These are phyloP conservation scores for Paramecium tetraurelia DNA, from an alignment of 73 alveolate genomes.

Conservation along the genomic window DNA sequence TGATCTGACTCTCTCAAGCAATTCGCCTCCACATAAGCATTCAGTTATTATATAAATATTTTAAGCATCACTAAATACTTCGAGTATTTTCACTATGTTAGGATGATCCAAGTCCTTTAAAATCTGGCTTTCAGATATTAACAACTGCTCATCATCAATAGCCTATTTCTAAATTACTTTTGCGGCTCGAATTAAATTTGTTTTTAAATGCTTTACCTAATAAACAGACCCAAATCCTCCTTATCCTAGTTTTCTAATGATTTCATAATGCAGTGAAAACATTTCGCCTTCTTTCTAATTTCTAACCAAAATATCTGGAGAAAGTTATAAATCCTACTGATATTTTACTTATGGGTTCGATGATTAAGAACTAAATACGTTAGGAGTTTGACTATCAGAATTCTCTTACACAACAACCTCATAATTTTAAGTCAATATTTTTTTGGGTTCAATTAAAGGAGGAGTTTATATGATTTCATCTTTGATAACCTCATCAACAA, in stretches of 20 bases:
- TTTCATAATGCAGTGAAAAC: neutral
- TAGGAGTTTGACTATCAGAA: neutral
- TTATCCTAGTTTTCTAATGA: neutral
- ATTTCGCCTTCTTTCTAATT: neutral
- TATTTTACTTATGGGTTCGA: neutral
- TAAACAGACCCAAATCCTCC: neutral
- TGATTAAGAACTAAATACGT: neutral
- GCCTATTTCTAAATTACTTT: neutral
- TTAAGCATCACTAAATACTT: conserved; percentile 45
- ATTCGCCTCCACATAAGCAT: conserved; percentile 82
- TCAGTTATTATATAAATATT: conserved; percentile 59
- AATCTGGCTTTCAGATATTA: neutral
- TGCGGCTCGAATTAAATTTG: neutral
- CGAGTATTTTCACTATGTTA: conserved; percentile 50
- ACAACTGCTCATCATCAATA: neutral
- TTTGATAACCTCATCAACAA: neutral
- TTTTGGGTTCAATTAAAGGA: neutral
- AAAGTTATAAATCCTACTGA: neutral
- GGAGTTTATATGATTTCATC: neutral
- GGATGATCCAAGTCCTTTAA: conserved; percentile 65
- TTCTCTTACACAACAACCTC: neutral
- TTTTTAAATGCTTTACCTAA: neutral
- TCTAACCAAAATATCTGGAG: neutral
- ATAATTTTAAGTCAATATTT: neutral
- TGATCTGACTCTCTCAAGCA: conserved; percentile 69